Evolutionary conservation across 495 filamentous ascomycete species (phyloP), one percentile per base, ranked within the genome.

Genomic region (Elaphomyces granulatus): DNA sequence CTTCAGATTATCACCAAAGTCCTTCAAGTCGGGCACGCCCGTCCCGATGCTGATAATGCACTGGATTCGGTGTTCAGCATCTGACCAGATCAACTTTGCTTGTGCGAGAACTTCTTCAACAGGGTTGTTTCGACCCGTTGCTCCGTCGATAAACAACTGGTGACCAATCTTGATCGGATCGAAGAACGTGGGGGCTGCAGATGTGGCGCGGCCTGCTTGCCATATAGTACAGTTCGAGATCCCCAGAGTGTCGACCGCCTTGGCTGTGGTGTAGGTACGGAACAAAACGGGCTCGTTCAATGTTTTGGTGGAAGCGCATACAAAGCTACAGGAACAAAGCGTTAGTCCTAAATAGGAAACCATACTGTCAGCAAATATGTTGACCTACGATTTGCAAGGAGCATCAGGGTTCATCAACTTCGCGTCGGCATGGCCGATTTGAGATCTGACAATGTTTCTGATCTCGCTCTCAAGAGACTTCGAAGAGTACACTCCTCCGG

Each of bases 21-120:
- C n/a, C n/a, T n/a, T n/a, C n/a, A n/a, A n/a, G n/a, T n/a, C n/a
- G n/a, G 58, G 63, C 0, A 58, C 35, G 12, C 64, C 64, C 12
- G 61, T 68, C 3, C 66, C 68, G 16, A 71, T 66, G 0, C 64
- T 68, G 1, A 72, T 55, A 31, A 71, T 38, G 34, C 60, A 68
- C n/a, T n/a, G n/a, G n/a, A n/a, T n/a, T n/a, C n/a, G n/a, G n/a
- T n/a, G n/a, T n/a, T n/a, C n/a, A n/a, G n/a, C n/a, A n/a, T n/a
- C n/a, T n/a, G n/a, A n/a, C n/a, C n/a, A n/a, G n/a, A n/a, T n/a
- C n/a, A n/a, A n/a, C n/a, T n/a, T n/a, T n/a, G n/a, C n/a, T n/a
- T n/a, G n/a, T n/a, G n/a, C n/a, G n/a, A n/a, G n/a, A n/a, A n/a
- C n/a, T n/a, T n/a, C n/a, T n/a, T n/a, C n/a, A n/a, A n/a, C n/a